Conservation (phyloP, 1,139 yeast species). For the Suhomyces panamericanus region DNA sequence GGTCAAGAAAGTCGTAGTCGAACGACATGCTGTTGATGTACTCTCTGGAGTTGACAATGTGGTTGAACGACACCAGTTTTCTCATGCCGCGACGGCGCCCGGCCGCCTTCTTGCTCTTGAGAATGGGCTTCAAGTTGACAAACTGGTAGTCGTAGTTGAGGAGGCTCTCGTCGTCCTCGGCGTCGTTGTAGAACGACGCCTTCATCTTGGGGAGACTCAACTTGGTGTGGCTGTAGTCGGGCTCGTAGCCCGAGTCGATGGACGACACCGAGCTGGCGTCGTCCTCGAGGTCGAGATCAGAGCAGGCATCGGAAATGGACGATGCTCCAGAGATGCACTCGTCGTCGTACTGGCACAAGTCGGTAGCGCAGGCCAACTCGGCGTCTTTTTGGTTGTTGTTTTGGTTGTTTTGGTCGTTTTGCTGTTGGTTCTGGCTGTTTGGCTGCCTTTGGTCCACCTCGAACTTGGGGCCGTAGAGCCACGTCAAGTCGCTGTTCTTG, state of each 20-base stretch:
- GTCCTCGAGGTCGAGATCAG: constrained; percentile 10
- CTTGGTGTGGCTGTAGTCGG: constrained; percentile 13
- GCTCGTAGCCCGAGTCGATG: constrained; percentile 18
- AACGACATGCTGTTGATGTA: constrained; percentile 43
- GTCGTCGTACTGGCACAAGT: constrained; percentile 2
- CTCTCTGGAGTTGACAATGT: constrained; percentile 45
- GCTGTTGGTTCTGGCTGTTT: too few relatives aligned
- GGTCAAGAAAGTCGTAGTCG: constrained; percentile 47
- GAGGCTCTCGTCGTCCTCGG: not conserved
- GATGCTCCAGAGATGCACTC: constrained; percentile 9
- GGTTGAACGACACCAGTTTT: constrained; percentile 41
- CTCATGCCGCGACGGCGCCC: not conserved
- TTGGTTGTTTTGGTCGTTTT: too few relatives aligned
- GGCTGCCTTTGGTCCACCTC: constrained; percentile 9
- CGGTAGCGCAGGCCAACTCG: not conserved
- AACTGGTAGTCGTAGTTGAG: constrained; percentile 8
- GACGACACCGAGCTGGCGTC: constrained; percentile 15
- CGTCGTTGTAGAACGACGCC: constrained; percentile 8
- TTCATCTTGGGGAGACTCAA: constrained; percentile 5
- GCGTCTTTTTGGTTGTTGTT: not conserved
- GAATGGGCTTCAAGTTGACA: constrained; percentile 13
- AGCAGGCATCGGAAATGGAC: constrained; percentile 8
- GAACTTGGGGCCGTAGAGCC: constrained; percentile 49
- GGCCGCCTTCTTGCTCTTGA: constrained; percentile 7
- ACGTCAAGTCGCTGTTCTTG: constrained; percentile 44